Conservation (phyloP, 495 filamentous ascomycete species). For the Xylaria venustula region DNA sequence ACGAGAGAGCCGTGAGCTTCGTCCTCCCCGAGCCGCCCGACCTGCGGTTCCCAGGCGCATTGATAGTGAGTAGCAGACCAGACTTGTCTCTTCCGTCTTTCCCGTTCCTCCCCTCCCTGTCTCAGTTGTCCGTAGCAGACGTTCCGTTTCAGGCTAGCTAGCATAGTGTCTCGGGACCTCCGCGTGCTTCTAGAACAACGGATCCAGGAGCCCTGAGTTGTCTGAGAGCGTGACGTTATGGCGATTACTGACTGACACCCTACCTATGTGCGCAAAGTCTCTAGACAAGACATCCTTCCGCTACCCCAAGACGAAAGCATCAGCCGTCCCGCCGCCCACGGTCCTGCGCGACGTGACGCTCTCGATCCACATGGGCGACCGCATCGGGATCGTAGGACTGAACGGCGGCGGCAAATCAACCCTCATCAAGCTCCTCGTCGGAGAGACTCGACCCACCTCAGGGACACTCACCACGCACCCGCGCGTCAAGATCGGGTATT, state of each 20-base stretch:
- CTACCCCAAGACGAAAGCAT: constrained; percentile 43
- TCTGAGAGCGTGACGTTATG: background rate
- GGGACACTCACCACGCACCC: constrained; percentile 64
- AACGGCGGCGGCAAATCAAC: constrained; percentile 78
- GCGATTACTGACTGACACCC: background rate
- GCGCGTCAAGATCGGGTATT: constrained; percentile 66
- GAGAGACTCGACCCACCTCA: constrained; percentile 39
- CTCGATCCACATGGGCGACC: constrained; percentile 64
- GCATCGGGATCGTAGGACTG: constrained; percentile 69
- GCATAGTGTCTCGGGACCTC: background rate
- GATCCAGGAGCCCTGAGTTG: background rate
- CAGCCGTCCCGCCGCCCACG: constrained; percentile 17
- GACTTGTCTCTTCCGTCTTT: background rate
- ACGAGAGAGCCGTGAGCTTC: constrained; percentile 60
- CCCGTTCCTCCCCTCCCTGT: background rate
- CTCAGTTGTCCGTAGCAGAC: background rate
- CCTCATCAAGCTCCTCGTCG: constrained; percentile 58
- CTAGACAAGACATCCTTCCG: constrained; percentile 63
- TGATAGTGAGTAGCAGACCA: constrained; percentile 39
- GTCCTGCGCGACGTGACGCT: constrained; percentile 59
- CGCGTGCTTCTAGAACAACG: background rate
- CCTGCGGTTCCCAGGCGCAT: constrained; percentile 69
- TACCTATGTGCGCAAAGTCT: constrained; percentile 26
- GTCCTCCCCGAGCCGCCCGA: constrained; percentile 59
- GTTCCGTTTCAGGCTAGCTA: background rate